phyloP scores from a whole-genome alignment of 495 filamentous ascomycete genomes.

The Aeminium ludgeri region DNA sequence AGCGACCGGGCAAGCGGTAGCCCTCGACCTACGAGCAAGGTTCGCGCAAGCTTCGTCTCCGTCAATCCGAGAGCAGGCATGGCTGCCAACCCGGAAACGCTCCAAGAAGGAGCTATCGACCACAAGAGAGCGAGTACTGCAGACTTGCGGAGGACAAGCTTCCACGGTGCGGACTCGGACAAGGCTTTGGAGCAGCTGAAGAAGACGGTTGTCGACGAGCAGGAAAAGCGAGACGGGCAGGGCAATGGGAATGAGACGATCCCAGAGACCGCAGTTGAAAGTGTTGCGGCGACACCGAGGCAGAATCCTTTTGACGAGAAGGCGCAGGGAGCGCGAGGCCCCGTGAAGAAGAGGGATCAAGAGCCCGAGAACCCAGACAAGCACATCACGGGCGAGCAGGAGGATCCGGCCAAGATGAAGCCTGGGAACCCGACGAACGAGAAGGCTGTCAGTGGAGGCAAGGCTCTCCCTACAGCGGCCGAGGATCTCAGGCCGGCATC shows the following conservation, averaged over 20 bases:
- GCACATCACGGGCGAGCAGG: constrained; percentile 22
- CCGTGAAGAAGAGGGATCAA: constrained; percentile 6
- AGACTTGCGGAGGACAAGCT: constrained; percentile 18
- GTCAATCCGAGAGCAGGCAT: constrained; percentile 35
- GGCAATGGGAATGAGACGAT: constrained; percentile 16
- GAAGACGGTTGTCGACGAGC: constrained; percentile 20
- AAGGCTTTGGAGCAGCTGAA: constrained; percentile 15
- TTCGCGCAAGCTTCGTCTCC: constrained; percentile 69
- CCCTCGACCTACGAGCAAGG: constrained; percentile 49
- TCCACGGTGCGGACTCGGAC: constrained; percentile 16
- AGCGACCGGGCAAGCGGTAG: no score
- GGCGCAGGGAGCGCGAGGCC: background rate
- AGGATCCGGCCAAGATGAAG: constrained; percentile 20
- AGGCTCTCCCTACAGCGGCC: constrained; percentile 19
- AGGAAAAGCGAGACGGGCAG: constrained; percentile 18
- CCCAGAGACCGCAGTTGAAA: constrained; percentile 20
- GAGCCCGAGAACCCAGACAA: constrained; percentile 21
- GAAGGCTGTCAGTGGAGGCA: constrained; percentile 22
- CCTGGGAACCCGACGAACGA: constrained; percentile 25
- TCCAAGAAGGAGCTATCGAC: constrained; percentile 11
- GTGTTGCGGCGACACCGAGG: constrained; percentile 6
- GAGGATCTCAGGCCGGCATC: constrained; percentile 9
- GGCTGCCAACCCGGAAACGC: constrained; percentile 7
- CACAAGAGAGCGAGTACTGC: constrained; percentile 14
- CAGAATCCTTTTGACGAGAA: background rate